phyloP scores from a whole-genome alignment of 164 flowering plant genomes.

The Cinnamomum micranthum region DNA sequence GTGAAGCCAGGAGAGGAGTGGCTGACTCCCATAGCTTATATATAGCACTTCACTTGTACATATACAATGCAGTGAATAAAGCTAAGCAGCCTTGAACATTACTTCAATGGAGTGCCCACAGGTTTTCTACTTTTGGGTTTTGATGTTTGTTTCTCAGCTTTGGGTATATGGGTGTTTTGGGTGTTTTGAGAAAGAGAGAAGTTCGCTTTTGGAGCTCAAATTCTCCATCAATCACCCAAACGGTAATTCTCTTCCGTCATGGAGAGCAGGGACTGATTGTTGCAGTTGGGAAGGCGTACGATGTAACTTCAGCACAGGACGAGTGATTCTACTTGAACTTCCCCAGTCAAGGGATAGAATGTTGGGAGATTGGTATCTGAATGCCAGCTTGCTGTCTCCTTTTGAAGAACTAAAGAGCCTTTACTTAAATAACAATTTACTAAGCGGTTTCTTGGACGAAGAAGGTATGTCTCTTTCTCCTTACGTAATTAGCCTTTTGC shows the following conservation, averaged over 20 bases:
- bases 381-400: background rate
- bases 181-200: too few relatives aligned
- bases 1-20: too few relatives aligned
- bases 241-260: slow-evolving; percentile 1
- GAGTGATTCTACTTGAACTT: slow-evolving; percentile 6
- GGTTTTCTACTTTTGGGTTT: too few relatives aligned
- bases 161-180: too few relatives aligned
- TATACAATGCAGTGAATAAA: too few relatives aligned
- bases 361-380: slow-evolving; percentile 1
- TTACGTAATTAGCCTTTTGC: too few relatives aligned
- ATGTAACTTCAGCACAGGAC: background rate
- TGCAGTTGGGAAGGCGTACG: background rate
- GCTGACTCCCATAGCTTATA: too few relatives aligned
- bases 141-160: too few relatives aligned
- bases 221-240: slow-evolving; percentile 4
- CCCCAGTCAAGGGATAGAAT: background rate
- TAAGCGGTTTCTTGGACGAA: background rate
- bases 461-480: background rate
- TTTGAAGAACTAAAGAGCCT: slow-evolving; percentile 2
- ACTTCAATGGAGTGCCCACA: too few relatives aligned
- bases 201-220: too few relatives aligned
- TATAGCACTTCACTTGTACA: too few relatives aligned
- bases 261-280: slow-evolving; percentile 3
- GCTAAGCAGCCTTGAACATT: too few relatives aligned
- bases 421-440: background rate